These are phyloP conservation scores for Corchorus capsularis DNA, from an alignment of 345 rosid genomes.

Conservation along the genomic window DNA sequence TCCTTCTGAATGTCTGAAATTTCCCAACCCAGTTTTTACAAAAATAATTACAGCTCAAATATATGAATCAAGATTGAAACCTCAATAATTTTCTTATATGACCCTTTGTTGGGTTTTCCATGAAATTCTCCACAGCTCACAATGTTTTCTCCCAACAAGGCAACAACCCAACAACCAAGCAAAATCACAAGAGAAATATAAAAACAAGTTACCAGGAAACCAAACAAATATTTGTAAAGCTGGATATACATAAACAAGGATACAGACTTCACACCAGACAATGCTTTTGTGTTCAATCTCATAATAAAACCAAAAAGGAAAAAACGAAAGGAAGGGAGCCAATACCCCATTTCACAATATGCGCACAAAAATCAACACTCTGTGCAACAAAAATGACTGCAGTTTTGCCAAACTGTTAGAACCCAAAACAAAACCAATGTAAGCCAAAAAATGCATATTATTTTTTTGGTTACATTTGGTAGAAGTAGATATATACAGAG, in stretches of 20 bases:
- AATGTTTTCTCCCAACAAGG: too few relatives aligned
- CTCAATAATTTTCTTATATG: slow-evolving; percentile 25
- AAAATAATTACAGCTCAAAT: slow-evolving; percentile 45
- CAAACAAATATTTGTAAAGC: slow-evolving; percentile 13
- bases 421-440: slow-evolving; percentile 26
- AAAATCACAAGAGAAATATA: slow-evolving; percentile 24
- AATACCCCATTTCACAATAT: too few relatives aligned
- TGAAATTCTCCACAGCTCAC: slow-evolving; percentile 31
- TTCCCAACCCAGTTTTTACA: slow-evolving; percentile 27
- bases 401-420: slow-evolving; percentile 17
- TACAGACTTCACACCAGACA: slow-evolving; percentile 25
- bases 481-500: not conserved
- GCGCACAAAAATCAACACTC: slow-evolving; percentile 26
- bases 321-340: slow-evolving; percentile 35
- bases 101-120: slow-evolving; percentile 29
- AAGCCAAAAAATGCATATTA: too few relatives aligned
- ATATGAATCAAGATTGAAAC: slow-evolving; percentile 24
- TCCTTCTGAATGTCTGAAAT: slow-evolving; percentile 13
- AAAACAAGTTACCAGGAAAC: slow-evolving; percentile 27
- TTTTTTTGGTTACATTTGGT: not conserved
- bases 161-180: slow-evolving; percentile 24
- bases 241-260: slow-evolving; percentile 4
- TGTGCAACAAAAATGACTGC: slow-evolving; percentile 18
- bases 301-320: slow-evolving; percentile 21
- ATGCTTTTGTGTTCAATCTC: slow-evolving; percentile 31